A percentile compares a stretch with the other conserved stretches of the same genome.
These are phyloP conservation scores for Glaciozyma martinii DNA, from an alignment of 768 basidiomycete species.

Conservation along the genomic window DNA sequence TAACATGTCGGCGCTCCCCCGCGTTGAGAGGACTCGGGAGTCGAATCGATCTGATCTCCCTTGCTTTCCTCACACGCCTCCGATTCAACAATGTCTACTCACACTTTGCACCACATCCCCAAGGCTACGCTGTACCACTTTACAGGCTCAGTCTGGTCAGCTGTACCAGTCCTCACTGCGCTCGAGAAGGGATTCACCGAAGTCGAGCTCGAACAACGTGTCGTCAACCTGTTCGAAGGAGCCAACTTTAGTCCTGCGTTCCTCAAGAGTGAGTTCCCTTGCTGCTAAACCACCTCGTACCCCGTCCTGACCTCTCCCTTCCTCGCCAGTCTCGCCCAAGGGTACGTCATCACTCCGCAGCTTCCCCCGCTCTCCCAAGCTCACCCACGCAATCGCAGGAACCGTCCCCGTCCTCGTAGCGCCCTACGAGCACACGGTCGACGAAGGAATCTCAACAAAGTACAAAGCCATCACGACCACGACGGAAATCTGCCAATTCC, in stretches of 20 bases:
- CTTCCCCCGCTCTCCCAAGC: not conserved
- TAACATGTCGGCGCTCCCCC: too few relatives aligned
- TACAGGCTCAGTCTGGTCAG: slow-evolving; percentile 18
- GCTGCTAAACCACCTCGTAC: too few relatives aligned
- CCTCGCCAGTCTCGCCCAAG: slow-evolving; percentile 11
- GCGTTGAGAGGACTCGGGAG: too few relatives aligned
- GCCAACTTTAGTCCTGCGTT: slow-evolving; percentile 26
- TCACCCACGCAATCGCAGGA: not conserved
- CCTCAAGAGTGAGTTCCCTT: slow-evolving; percentile 16
- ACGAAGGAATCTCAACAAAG: slow-evolving; percentile 21
- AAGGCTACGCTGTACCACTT: slow-evolving; percentile 2
- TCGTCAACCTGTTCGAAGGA: slow-evolving; percentile 23
- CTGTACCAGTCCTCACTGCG: slow-evolving; percentile 11
- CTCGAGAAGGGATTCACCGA: slow-evolving; percentile 26
- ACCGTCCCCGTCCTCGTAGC: slow-evolving; percentile 25
- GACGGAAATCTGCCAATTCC: slow-evolving; percentile 13
- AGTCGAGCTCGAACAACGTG: slow-evolving; percentile 14
- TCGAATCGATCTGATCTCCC: too few relatives aligned
- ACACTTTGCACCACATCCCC: not conserved
- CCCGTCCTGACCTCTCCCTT: not conserved
- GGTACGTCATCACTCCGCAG: not conserved
- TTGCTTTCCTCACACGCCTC: too few relatives aligned
- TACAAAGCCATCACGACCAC: slow-evolving; percentile 12
- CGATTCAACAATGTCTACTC: too few relatives aligned
- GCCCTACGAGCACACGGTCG: slow-evolving; percentile 24